phyloP scores from a whole-genome alignment of 768 basidiomycete species.

The Cystobasidiopsis lactophilus region DNA sequence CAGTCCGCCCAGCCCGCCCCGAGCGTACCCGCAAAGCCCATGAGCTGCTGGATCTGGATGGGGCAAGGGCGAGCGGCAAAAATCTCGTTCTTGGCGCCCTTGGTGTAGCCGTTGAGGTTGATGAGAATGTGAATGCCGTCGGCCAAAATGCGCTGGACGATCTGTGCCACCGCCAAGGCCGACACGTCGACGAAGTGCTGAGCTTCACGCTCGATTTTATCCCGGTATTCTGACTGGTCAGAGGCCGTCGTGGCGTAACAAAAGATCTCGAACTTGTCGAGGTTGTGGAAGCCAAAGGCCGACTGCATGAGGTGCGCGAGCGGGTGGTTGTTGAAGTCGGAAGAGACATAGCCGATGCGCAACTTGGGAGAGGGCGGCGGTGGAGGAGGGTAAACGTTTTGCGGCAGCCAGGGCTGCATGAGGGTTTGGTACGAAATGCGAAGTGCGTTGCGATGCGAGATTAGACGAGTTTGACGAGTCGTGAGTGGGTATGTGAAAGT shows the following conservation, averaged over 20 bases:
- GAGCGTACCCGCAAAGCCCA: constrained; percentile 35
- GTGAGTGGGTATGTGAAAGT: constrained; percentile 33
- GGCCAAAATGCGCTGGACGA: constrained; percentile 27
- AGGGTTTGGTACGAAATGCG: constrained; percentile 30
- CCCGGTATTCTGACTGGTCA: constrained; percentile 31
- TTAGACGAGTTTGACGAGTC: constrained; percentile 29
- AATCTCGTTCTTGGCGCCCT: constrained; percentile 34
- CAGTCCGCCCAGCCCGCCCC: constrained; percentile 24
- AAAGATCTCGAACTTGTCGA: constrained; percentile 27
- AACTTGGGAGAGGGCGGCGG: constrained; percentile 26
- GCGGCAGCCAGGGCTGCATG: constrained; percentile 29
- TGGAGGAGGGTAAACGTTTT: constrained; percentile 28
- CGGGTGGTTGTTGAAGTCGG: constrained; percentile 35
- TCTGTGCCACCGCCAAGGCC: constrained; percentile 24
- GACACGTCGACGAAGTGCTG: constrained; percentile 31
- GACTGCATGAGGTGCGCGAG: constrained; percentile 36
- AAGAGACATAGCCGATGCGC: constrained; percentile 33
- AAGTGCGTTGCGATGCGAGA: constrained; percentile 33
- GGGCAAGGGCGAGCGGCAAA: constrained; percentile 34
- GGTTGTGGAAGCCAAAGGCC: constrained; percentile 31
- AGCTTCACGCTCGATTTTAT: constrained; percentile 28
- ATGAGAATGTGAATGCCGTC: constrained; percentile 33
- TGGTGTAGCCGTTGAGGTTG: constrained; percentile 32
- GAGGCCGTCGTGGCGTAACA: constrained; percentile 34
- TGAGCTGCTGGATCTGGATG: constrained; percentile 31